Evolutionary conservation across 2,329 filamentous ascomycete genomes (phyloP).

Genomic region (Ceratocystis albifundus): DNA sequence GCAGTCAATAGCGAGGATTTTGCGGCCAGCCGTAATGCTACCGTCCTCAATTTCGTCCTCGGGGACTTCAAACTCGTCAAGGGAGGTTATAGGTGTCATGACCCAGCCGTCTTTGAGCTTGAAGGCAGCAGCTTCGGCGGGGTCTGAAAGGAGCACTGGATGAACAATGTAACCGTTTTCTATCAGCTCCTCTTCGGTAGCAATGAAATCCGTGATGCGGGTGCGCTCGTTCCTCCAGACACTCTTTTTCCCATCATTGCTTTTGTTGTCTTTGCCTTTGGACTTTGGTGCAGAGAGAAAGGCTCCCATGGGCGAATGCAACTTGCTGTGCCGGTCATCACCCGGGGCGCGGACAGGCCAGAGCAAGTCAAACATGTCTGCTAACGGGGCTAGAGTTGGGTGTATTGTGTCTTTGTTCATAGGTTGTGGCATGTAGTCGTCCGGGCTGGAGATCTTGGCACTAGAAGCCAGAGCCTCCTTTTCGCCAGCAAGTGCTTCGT

Average conservation of each 20-base stretch:
- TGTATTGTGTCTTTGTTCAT: constrained; percentile 43
- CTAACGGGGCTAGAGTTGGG: constrained; percentile 51
- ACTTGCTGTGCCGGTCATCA: constrained; percentile 64
- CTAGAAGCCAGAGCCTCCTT: constrained; percentile 29
- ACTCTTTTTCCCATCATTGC: constrained; percentile 44
- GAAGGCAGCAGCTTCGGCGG: constrained; percentile 39
- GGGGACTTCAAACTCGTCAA: constrained; percentile 56
- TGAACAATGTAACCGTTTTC: constrained; percentile 81
- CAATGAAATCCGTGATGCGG: constrained; percentile 68
- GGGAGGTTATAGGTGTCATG: constrained; percentile 55
- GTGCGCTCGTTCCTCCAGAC: constrained; percentile 65
- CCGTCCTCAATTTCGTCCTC: constrained; percentile 64
- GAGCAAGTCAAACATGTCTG: constrained; percentile 72
- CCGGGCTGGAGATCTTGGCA: constrained; percentile 36
- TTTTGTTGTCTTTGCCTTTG: constrained; percentile 46
- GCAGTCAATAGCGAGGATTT: constrained; percentile 76
- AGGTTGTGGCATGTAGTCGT: constrained; percentile 48
- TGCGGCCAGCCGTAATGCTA: constrained; percentile 70
- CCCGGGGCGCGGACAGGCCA: constrained; percentile 86
- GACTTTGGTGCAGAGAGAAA: constrained; percentile 62
- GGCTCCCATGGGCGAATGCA: constrained; percentile 77
- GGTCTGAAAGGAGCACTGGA: constrained; percentile 57
- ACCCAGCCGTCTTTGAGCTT: constrained; percentile 58
- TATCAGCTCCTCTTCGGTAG: constrained; percentile 58
- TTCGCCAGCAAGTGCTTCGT: constrained; percentile 29